A percentile compares a stretch with the other conserved stretches of the same genome.
phyloP scores from a whole-genome alignment of 805 yeast genomes.

The Metschnikowia picachoensis region DNA sequence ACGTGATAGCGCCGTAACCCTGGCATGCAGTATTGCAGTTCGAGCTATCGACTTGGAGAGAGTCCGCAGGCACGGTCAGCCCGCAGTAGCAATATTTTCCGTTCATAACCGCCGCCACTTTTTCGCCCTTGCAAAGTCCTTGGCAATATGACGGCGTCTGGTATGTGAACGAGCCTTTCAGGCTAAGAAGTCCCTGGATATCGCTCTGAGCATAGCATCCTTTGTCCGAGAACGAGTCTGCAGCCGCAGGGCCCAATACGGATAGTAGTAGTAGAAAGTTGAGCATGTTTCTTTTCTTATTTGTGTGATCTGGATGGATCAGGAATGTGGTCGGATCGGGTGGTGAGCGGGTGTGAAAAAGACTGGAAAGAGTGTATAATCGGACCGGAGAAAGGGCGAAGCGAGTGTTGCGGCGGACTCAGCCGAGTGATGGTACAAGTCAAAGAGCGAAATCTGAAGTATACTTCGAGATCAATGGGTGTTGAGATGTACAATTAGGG shows the following conservation, averaged over 20 bases:
- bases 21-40: slow-evolving; percentile 40
- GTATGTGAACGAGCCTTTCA: slow-evolving; percentile 46
- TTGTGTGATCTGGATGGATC: no score
- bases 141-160: slow-evolving; percentile 62
- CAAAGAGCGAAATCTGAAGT: no score
- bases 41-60: slow-evolving; percentile 10
- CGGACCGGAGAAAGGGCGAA: no score
- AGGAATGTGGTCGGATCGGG: not conserved
- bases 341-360: not conserved
- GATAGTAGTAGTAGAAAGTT: slow-evolving; percentile 7
- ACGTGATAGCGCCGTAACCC: slow-evolving; percentile 59
- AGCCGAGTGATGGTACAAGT: no score
- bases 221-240: slow-evolving; percentile 9
- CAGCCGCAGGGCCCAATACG: slow-evolving; percentile 6
- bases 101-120: slow-evolving; percentile 35
- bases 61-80: slow-evolving; percentile 32
- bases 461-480: no score
- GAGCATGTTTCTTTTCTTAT: no score
- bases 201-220: slow-evolving; percentile 18
- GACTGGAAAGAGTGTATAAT: no score
- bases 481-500: not conserved
- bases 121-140: slow-evolving; percentile 37
- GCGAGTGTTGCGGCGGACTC: no score
- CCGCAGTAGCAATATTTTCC: slow-evolving; percentile 72
- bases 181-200: slow-evolving; percentile 24